These are phyloP conservation scores for Coniochaeta sp. DNA, from an alignment of 2,329 filamentous ascomycete genomes.

Conservation along the genomic window DNA sequence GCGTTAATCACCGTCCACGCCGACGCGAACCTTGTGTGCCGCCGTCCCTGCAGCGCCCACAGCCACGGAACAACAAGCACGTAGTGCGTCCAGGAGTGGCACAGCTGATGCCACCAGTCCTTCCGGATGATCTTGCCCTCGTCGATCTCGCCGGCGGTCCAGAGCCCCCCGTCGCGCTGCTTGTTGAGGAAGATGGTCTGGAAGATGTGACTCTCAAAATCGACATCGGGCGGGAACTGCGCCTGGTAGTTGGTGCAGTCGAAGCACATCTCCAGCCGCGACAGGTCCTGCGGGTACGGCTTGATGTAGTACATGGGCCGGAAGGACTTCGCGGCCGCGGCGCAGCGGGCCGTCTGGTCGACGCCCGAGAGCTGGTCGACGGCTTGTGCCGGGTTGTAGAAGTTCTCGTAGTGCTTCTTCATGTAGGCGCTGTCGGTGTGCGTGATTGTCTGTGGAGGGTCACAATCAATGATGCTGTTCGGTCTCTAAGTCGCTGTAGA, in stretches of 20 bases:
- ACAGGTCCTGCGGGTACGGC: slow-evolving; percentile 46
- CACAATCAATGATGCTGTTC: too few relatives aligned
- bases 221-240: slow-evolving; percentile 43
- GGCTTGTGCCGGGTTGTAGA: slow-evolving; percentile 32
- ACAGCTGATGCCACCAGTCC: slow-evolving; percentile 64
- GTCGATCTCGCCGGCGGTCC: slow-evolving; percentile 53
- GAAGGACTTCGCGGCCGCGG: slow-evolving; percentile 25
- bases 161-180: slow-evolving; percentile 41
- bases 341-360: slow-evolving; percentile 6
- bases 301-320: slow-evolving; percentile 61
- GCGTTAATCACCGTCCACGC: slow-evolving; percentile 62
- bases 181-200: slow-evolving; percentile 64
- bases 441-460: slow-evolving; percentile 45
- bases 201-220: slow-evolving; percentile 47
- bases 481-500: too few relatives aligned
- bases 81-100: slow-evolving; percentile 58
- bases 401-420: slow-evolving; percentile 59
- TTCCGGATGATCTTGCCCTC: slow-evolving; percentile 51
- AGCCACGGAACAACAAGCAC: slow-evolving; percentile 60
- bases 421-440: slow-evolving; percentile 61
- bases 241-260: slow-evolving; percentile 71
- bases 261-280: slow-evolving; percentile 63
- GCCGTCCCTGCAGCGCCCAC: slow-evolving; percentile 63
- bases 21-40: slow-evolving; percentile 55
- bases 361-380: slow-evolving; percentile 3